Percentiles rank a stretch among this genome's conserved stretches.
These are phyloP conservation scores for Pythium sukuiense DNA, from an alignment of 352 stramenopile genomes.

Conservation along the genomic window DNA sequence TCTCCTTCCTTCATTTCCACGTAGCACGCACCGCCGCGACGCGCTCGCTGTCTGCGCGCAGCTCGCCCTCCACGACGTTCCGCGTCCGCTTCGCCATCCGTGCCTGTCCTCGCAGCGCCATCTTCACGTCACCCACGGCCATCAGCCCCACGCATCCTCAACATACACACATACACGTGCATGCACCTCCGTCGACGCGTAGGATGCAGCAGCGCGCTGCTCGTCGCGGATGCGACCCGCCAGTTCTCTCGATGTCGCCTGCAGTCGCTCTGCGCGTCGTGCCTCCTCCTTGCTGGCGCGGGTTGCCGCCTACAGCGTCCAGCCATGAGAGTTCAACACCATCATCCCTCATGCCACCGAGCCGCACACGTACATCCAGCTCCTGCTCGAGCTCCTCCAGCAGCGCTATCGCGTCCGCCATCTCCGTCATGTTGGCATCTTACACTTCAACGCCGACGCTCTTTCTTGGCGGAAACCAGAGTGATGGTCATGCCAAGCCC, in stretches of 20 bases:
- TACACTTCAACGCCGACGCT: conserved; percentile 33
- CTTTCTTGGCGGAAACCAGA: too few species aligned
- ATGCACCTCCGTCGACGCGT: background rate
- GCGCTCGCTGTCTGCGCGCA: background rate
- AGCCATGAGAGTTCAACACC: background rate
- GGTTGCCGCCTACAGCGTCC: background rate
- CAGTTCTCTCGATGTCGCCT: background rate
- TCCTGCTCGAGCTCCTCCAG: conserved; percentile 35
- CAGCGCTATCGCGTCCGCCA: conserved; percentile 30
- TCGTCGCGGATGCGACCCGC: background rate
- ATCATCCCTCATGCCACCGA: too few species aligned
- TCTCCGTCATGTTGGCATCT: background rate
- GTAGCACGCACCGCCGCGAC: background rate
- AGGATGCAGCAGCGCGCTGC: background rate
- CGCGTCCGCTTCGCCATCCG: background rate
- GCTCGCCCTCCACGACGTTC: background rate
- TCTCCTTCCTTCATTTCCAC: too few species aligned
- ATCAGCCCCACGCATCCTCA: background rate
- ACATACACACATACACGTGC: background rate
- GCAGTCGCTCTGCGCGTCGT: background rate
- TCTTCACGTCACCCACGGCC: background rate
- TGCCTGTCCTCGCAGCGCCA: background rate
- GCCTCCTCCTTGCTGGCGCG: conserved; percentile 6
- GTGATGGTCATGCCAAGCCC: conserved; percentile 27
- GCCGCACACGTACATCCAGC: conserved; percentile 31